These are phyloP conservation scores for Periglandula ipomoeae DNA, from an alignment of 2,329 filamentous ascomycete genomes.

Conservation along the genomic window DNA sequence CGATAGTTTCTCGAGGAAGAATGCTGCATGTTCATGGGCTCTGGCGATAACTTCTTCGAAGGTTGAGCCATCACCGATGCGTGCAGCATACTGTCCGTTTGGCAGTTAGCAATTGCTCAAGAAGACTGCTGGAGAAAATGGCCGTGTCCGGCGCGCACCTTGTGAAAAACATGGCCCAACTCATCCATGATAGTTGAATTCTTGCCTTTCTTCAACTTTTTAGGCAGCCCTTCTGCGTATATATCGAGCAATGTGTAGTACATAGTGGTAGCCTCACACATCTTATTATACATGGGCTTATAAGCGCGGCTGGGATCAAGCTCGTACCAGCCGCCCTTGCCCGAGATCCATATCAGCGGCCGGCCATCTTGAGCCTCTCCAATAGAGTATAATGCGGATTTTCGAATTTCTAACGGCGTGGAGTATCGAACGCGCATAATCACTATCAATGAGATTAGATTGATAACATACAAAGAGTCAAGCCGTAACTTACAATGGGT, in stretches of 20 bases:
- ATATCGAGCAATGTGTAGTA: constrained; percentile 54
- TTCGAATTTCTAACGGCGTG: constrained; percentile 43
- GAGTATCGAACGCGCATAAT: constrained; percentile 22
- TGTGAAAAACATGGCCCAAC: constrained; percentile 22
- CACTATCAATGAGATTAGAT: constrained; percentile 18
- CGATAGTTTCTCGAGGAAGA: constrained; percentile 43
- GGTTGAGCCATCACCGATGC: constrained; percentile 42
- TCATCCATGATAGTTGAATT: constrained; percentile 21
- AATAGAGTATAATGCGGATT: constrained; percentile 42
- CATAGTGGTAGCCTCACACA: constrained; percentile 53
- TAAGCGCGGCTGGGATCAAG: constrained; percentile 52
- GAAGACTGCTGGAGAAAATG: no score
- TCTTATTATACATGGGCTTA: constrained; percentile 43
- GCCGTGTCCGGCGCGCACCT: constrained; percentile 9
- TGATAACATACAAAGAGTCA: no score
- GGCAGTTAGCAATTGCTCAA: neutral
- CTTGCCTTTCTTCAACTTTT: constrained; percentile 19
- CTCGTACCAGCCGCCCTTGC: constrained; percentile 57
- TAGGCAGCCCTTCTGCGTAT: constrained; percentile 31
- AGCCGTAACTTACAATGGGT: constrained; percentile 24
- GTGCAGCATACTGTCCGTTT: constrained; percentile 36
- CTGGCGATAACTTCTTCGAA: constrained; percentile 38
- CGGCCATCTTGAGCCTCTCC: constrained; percentile 39
- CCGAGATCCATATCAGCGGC: constrained; percentile 53
- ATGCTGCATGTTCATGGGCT: constrained; percentile 39